A percentile compares a stretch with the other conserved stretches of the same genome.
Evolutionary conservation across 768 basidiomycete species (phyloP).

Genomic region (Neoboletus brunneissimus): DNA sequence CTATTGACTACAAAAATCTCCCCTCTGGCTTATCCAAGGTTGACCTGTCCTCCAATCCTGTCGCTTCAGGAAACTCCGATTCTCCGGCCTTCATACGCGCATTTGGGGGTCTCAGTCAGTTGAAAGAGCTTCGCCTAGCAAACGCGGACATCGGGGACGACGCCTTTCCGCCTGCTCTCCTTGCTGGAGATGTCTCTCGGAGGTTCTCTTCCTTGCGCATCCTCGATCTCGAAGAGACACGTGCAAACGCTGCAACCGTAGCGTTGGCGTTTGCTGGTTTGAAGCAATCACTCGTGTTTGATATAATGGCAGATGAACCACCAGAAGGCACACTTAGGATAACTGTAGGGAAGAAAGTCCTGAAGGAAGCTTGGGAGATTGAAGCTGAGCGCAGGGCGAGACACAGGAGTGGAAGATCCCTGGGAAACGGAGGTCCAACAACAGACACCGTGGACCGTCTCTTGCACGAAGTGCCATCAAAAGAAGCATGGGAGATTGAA

Average conservation of each 20-base stretch:
- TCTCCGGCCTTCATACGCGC: conserved; percentile 39
- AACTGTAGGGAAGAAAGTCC: conserved; percentile 64
- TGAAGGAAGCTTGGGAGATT: conserved; percentile 79
- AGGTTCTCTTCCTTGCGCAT: conserved; percentile 52
- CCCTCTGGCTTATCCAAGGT: conserved; percentile 57
- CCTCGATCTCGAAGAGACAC: conserved; percentile 68
- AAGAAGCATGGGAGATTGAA: conserved; percentile 80
- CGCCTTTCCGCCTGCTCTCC: conserved; percentile 43
- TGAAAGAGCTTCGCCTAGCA: conserved; percentile 58
- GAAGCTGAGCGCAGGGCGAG: conserved; percentile 60
- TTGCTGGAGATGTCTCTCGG: conserved; percentile 14
- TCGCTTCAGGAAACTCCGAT: conserved; percentile 39
- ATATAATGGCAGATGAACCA: conserved; percentile 53
- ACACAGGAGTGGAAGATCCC: conserved; percentile 36
- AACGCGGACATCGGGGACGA: conserved; percentile 59
- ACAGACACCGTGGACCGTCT: not conserved
- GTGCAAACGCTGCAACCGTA: conserved; percentile 47
- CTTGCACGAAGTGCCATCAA: conserved; percentile 37
- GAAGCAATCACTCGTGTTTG: conserved; percentile 52
- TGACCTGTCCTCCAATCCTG: conserved; percentile 66
- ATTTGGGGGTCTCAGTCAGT: conserved; percentile 44
- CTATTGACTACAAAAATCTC: conserved; percentile 51
- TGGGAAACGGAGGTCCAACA: conserved; percentile 16
- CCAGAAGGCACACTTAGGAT: conserved; percentile 52
- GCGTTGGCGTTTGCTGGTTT: conserved; percentile 45